These are phyloP conservation scores for Trypanosoma boissoni DNA, from an alignment of 208 protist genomes.

Conservation along the genomic window DNA sequence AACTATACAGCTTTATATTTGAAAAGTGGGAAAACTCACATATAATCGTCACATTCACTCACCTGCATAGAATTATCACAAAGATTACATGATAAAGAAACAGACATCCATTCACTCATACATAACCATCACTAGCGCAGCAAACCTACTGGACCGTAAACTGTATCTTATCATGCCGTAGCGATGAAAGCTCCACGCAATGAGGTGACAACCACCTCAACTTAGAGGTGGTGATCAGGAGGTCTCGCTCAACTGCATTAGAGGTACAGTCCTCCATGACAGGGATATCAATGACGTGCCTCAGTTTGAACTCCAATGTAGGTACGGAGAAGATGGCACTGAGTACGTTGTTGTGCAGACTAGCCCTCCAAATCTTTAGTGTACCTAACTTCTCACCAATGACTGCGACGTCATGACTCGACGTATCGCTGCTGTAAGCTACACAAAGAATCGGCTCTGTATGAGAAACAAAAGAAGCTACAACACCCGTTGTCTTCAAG, in stretches of 20 bases:
- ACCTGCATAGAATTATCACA: too few relatives aligned
- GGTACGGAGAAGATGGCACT: conserved; percentile 19
- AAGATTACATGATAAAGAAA: neutral
- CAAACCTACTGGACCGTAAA: conserved; percentile 26
- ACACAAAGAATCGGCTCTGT: conserved; percentile 47
- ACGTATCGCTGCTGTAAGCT: conserved; percentile 72
- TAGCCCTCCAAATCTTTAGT: conserved; percentile 65
- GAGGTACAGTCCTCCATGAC: neutral
- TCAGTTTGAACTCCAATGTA: conserved; percentile 20
- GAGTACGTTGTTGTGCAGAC: conserved; percentile 17
- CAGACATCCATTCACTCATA: neutral
- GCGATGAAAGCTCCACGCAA: conserved; percentile 72
- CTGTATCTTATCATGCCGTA: conserved; percentile 67
- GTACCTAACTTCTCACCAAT: conserved; percentile 57
- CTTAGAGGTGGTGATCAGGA: conserved; percentile 39
- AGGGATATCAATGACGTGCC: conserved; percentile 21
- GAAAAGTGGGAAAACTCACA: too few relatives aligned
- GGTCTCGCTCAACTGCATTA: conserved; percentile 6
- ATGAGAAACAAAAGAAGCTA: conserved; percentile 61
- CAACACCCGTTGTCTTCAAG: conserved; percentile 50
- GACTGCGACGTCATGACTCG: conserved; percentile 66
- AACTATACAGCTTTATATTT: too few relatives aligned
- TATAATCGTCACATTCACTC: too few relatives aligned
- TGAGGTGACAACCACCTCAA: conserved; percentile 81
- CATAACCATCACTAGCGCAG: neutral